phyloP scores from a whole-genome alignment of 2,329 filamentous ascomycete genomes.

The Biscogniauxia marginata region DNA sequence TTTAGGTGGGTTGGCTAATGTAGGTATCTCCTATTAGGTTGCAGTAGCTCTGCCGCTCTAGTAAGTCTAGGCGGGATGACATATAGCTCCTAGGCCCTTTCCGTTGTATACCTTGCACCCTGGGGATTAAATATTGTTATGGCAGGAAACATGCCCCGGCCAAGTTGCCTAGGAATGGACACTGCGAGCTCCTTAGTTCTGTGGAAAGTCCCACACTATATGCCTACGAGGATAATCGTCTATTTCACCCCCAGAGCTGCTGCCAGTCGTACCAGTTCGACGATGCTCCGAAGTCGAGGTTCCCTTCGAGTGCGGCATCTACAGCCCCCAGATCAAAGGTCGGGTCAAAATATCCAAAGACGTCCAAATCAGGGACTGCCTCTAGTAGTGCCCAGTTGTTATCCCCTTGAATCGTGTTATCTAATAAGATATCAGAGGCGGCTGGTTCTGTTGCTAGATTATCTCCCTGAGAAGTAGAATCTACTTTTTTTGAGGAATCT shows the following conservation, averaged over 20 bases:
- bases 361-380: constrained; percentile 47
- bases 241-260: constrained; percentile 24
- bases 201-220: not conserved
- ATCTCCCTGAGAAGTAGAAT: constrained; percentile 13
- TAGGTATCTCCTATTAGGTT: not conserved
- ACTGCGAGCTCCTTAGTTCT: not conserved
- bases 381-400: constrained; percentile 44
- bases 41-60: not conserved
- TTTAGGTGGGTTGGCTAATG: not conserved
- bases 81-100: not conserved
- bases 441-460: constrained; percentile 6
- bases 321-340: constrained; percentile 53
- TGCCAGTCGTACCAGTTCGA: constrained; percentile 48
- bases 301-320: constrained; percentile 54
- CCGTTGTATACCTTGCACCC: not conserved
- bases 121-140: not conserved
- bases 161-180: not conserved
- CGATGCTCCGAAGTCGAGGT: constrained; percentile 52
- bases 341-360: constrained; percentile 56
- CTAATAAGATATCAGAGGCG: constrained; percentile 2
- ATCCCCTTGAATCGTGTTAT: constrained; percentile 20
- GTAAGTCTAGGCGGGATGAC: not conserved
- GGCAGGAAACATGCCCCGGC: not conserved
- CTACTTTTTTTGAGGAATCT: constrained; percentile 23
- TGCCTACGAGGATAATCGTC: not conserved